Conservation (phyloP, 495 filamentous ascomycete genomes). For the Trichoderma gamsii region DNA sequence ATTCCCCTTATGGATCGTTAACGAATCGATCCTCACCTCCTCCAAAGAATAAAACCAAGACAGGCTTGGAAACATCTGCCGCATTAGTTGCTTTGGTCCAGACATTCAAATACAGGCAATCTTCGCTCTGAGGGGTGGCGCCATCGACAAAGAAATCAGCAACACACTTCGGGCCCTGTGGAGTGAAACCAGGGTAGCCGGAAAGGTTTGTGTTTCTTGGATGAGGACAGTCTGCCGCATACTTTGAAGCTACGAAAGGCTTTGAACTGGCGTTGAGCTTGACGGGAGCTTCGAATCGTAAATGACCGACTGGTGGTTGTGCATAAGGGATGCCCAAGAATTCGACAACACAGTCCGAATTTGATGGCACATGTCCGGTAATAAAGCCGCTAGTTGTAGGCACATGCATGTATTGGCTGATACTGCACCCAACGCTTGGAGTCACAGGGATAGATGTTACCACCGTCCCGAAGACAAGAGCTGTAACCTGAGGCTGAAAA, state of each 20-base stretch:
- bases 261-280: constrained; percentile 19
- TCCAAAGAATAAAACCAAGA: constrained; percentile 21
- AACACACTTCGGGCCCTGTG: constrained; percentile 24
- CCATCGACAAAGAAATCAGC: constrained; percentile 21
- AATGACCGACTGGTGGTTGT: constrained; percentile 39
- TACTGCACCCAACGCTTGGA: not conserved
- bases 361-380: constrained; percentile 3
- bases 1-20: not conserved
- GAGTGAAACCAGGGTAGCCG: constrained; percentile 21
- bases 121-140: constrained; percentile 24
- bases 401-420: not conserved
- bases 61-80: constrained; percentile 16
- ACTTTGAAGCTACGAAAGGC: constrained; percentile 18
- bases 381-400: not conserved
- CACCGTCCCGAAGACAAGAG: not conserved
- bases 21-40: not conserved
- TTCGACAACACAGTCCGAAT: constrained; percentile 22
- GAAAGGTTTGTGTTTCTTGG: constrained; percentile 21
- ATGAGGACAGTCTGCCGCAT: constrained; percentile 22
- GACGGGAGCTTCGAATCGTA: constrained; percentile 39
- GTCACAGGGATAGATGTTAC: not conserved
- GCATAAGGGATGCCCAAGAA: constrained; percentile 56
- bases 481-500: not conserved
- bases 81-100: constrained; percentile 16
- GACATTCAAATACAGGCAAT: constrained; percentile 19